A percentile compares a stretch with the other conserved stretches of the same genome.
Conservation (phyloP, 257 asterid species). For the Solanum raphanifolium region DNA sequence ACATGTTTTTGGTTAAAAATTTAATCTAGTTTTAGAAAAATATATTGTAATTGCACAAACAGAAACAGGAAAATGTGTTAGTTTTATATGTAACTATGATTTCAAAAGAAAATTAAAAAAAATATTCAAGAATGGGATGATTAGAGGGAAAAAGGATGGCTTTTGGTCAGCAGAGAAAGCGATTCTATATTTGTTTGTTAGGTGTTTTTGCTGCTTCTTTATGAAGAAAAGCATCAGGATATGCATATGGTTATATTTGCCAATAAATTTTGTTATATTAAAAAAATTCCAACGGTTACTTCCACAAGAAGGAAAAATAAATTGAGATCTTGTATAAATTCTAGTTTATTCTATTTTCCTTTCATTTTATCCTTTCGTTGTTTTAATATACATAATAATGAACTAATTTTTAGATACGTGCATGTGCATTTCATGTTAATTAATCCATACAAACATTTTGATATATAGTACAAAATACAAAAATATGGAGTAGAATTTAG, state of each 20-base stretch:
- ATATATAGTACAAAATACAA: too few species aligned
- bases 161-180: conserved; percentile 18
- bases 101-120: not conserved
- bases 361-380: too few species aligned
- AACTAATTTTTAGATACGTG: too few species aligned
- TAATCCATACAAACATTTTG: too few species aligned
- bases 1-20: not conserved
- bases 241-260: not conserved
- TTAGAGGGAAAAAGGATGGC: conserved; percentile 32
- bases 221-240: conserved; percentile 20
- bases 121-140: not conserved
- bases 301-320: not conserved
- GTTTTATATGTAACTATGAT: not conserved
- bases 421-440: not conserved
- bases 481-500: too few species aligned
- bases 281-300: not conserved
- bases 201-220: conserved; percentile 13
- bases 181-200: conserved; percentile 20
- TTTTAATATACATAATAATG: too few species aligned
- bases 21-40: not conserved
- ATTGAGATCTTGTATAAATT: not conserved
- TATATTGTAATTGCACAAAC: not conserved
- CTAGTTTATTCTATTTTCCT: not conserved
- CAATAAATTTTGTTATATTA: not conserved
- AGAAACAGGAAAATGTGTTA: not conserved